These are phyloP conservation scores for Aethionema arabicum DNA, from an alignment of 345 rosid genomes.

Conservation along the genomic window DNA sequence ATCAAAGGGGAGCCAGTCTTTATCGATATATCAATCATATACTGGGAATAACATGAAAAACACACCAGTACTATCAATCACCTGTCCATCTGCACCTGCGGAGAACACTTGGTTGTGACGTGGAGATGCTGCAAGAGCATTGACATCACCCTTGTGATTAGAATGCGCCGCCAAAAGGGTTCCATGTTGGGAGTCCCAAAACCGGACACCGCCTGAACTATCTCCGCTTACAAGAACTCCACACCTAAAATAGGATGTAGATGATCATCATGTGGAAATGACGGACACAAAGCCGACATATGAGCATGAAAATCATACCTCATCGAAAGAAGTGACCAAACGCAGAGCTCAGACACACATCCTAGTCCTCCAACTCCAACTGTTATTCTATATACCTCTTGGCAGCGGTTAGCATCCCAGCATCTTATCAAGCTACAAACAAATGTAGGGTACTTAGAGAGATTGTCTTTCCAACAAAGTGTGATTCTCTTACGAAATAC, in stretches of 20 bases:
- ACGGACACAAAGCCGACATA: slow-evolving; percentile 7
- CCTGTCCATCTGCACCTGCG: slow-evolving; percentile 98
- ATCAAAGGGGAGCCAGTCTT: slow-evolving; percentile 7
- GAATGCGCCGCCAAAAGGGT: slow-evolving; percentile 82
- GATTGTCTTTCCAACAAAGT: slow-evolving; percentile 5
- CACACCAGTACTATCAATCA: slow-evolving; percentile 31
- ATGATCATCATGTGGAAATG: slow-evolving; percentile 19
- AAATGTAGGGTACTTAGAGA: slow-evolving; percentile 4
- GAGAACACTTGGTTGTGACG: slow-evolving; percentile 85
- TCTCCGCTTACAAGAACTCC: slow-evolving; percentile 95
- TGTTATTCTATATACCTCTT: slow-evolving; percentile 82
- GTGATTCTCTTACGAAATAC: neutral
- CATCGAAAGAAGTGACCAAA: slow-evolving; percentile 85
- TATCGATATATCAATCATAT: slow-evolving; percentile 2
- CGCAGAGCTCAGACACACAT: slow-evolving; percentile 67
- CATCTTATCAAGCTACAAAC: slow-evolving; percentile 78
- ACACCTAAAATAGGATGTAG: slow-evolving; percentile 45
- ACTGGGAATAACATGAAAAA: slow-evolving; percentile 14
- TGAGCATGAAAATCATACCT: slow-evolving; percentile 44
- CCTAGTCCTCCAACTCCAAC: slow-evolving; percentile 87
- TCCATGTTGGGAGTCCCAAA: slow-evolving; percentile 89
- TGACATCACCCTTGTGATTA: slow-evolving; percentile 85
- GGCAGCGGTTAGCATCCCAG: slow-evolving; percentile 72
- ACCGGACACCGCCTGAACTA: slow-evolving; percentile 86
- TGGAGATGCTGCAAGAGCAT: slow-evolving; percentile 85